These are phyloP conservation scores for Starmerella bombi DNA, from an alignment of 805 yeast genomes.

Conservation along the genomic window DNA sequence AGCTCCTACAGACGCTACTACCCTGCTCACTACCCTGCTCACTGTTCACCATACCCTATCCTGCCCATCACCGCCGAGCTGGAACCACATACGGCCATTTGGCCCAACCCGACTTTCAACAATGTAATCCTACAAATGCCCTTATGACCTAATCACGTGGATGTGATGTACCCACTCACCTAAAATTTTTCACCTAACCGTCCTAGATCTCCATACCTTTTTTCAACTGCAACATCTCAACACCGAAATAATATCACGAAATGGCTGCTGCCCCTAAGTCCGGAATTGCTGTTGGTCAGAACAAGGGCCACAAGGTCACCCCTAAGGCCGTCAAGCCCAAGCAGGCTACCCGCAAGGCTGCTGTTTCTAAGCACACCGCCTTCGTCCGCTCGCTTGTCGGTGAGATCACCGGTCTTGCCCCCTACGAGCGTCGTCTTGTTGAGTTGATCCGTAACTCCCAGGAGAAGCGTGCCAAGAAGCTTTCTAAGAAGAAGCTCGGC, in stretches of 20 bases:
- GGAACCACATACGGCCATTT: no score
- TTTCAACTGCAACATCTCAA: constrained; percentile 4
- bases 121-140: no score
- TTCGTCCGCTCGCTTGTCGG: constrained; percentile 91
- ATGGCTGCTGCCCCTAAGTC: constrained; percentile 28
- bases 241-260: constrained; percentile 7
- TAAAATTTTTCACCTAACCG: constrained; percentile 13
- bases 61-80: no score
- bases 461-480: constrained; percentile 99
- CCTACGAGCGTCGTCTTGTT: constrained; percentile 98
- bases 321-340: constrained; percentile 73
- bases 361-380: constrained; percentile 83
- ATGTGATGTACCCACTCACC: constrained; percentile 11
- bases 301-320: constrained; percentile 98
- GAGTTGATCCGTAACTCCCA: constrained; percentile 99
- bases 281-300: constrained; percentile 93
- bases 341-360: constrained; percentile 93
- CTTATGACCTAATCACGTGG: neutral
- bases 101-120: no score
- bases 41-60: no score
- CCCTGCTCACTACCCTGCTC: no score
- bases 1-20: no score
- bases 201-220: neutral
- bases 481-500: constrained; percentile 98
- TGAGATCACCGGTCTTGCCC: constrained; percentile 98